Evolutionary conservation across 495 filamentous ascomycete species (phyloP), one percentile per base, ranked within the genome.

Genomic region (Neurospora hispaniola): DNA sequence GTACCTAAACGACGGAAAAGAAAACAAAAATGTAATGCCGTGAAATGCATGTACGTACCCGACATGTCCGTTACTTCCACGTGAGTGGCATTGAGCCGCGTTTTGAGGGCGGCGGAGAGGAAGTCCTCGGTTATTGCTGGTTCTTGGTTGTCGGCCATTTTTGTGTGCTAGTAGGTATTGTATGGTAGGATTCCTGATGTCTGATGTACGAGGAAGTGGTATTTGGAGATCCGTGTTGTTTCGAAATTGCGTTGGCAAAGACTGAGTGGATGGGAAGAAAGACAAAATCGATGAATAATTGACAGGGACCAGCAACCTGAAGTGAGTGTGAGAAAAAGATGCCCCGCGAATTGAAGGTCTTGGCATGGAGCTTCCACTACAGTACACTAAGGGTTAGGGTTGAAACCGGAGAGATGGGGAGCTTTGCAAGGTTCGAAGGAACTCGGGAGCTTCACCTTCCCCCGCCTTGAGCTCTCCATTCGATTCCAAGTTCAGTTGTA

Each of bases 11-110:
- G n/a, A 44, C 6, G 39, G 7, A 39, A 39, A 8, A 39, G 39
- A 44, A 6, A 8, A 42, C 5, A 8, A 44, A 16, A 42, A 42
- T 42, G 7, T 14, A 16, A 12, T 4, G 7, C 20, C 8, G 18
- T 23, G 27, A 35, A 66, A 66, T 12, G 48, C 31, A 62, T 62
- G 16, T 39, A 42, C 81, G 72, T 89, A 97, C 96, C 96, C 66
- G 93, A 97, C 83, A 95, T 89, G 81, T 99, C 96, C 75, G 92
- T 90, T 77, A 99, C 92, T 78, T 98, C 92, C 71, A 98, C 95
- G 83, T 96, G 89, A 48, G 87, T 87, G 16, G 95, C 95, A 71
- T 90, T 88, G 62, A 99, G 85, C 73, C 90, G 88, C 71, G 91
- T 87, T 8, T 85, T 86, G 71, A 99, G 84, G 71, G 92, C 93